Evolutionary conservation across 2,329 filamentous ascomycete species (phyloP).

Genomic region (Fulvia fulva): DNA sequence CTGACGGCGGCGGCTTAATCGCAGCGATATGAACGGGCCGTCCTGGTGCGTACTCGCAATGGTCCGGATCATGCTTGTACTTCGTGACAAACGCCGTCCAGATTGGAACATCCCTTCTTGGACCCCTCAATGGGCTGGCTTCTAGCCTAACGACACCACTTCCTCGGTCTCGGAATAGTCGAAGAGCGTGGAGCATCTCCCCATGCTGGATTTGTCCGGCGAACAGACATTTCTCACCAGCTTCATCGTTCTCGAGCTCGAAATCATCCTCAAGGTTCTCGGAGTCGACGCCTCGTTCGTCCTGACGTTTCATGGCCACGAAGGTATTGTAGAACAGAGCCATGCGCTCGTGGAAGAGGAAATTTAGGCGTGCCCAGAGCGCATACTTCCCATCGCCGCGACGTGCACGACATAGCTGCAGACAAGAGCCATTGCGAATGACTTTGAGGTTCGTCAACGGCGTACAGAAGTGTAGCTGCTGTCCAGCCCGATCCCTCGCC

Average conservation of each 20-base stretch:
- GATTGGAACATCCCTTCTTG: conserved; percentile 52
- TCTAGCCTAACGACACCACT: conserved; percentile 54
- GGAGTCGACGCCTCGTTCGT: conserved; percentile 38
- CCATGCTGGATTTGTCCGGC: conserved; percentile 52
- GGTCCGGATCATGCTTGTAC: conserved; percentile 44
- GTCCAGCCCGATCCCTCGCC: conserved; percentile 38
- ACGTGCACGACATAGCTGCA: conserved; percentile 36
- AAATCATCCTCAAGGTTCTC: conserved; percentile 43
- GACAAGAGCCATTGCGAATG: conserved; percentile 38
- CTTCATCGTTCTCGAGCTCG: conserved; percentile 37
- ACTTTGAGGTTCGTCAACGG: conserved; percentile 48
- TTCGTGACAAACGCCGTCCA: conserved; percentile 55
- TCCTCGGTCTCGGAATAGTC: conserved; percentile 50
- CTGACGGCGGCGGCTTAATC: conserved; percentile 49
- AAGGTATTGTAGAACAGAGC: conserved; percentile 56
- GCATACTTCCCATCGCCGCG: conserved; percentile 37
- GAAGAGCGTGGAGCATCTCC: conserved; percentile 51
- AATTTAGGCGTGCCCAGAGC: conserved; percentile 54
- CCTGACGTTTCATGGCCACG: conserved; percentile 56
- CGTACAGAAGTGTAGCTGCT: conserved; percentile 46
- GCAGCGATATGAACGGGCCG: conserved; percentile 40
- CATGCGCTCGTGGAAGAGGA: conserved; percentile 54
- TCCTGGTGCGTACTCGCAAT: conserved; percentile 43
- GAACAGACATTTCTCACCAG: conserved; percentile 46
- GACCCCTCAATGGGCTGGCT: conserved; percentile 52